A percentile compares a stretch with the other conserved stretches of the same genome.
Conservation (phyloP, 2,329 filamentous ascomycete genomes). For the Penicillium brasilianum region DNA sequence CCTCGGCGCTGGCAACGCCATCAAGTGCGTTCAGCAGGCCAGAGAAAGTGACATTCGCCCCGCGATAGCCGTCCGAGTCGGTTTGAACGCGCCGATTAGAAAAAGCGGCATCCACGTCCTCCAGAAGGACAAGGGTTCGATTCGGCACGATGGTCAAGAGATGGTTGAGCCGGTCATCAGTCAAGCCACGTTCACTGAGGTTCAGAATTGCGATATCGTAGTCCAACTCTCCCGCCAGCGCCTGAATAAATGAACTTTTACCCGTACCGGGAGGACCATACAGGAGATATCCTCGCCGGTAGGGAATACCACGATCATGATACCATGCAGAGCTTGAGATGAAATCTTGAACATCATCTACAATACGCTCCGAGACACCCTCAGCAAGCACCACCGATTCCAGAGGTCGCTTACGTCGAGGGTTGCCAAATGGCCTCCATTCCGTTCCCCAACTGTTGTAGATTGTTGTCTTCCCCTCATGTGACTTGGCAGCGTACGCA, state of each 20-base stretch:
- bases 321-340: slow-evolving; percentile 83
- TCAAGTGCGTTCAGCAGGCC: slow-evolving; percentile 85
- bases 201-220: slow-evolving; percentile 94
- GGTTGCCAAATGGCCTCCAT: slow-evolving; percentile 83
- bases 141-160: slow-evolving; percentile 84
- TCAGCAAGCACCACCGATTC: slow-evolving; percentile 84
- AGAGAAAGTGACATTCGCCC: slow-evolving; percentile 91
- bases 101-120: slow-evolving; percentile 92
- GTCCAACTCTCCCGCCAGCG: slow-evolving; percentile 87
- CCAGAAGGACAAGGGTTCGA: slow-evolving; percentile 79
- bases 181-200: slow-evolving; percentile 83
- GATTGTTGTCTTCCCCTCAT: slow-evolving; percentile 91
- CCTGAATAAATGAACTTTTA: slow-evolving; percentile 96
- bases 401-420: slow-evolving; percentile 83
- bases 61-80: slow-evolving; percentile 81
- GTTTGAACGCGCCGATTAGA: slow-evolving; percentile 73
- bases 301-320: slow-evolving; percentile 90
- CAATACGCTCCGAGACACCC: slow-evolving; percentile 80
- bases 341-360: slow-evolving; percentile 83
- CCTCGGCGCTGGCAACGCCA: slow-evolving; percentile 91
- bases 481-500: slow-evolving; percentile 73
- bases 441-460: slow-evolving; percentile 83
- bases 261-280: slow-evolving; percentile 90
- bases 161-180: slow-evolving; percentile 85
- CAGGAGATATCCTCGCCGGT: slow-evolving; percentile 84